These are phyloP conservation scores for Lasiosphaeris hirsuta DNA, from an alignment of 495 filamentous ascomycete species.

Conservation along the genomic window DNA sequence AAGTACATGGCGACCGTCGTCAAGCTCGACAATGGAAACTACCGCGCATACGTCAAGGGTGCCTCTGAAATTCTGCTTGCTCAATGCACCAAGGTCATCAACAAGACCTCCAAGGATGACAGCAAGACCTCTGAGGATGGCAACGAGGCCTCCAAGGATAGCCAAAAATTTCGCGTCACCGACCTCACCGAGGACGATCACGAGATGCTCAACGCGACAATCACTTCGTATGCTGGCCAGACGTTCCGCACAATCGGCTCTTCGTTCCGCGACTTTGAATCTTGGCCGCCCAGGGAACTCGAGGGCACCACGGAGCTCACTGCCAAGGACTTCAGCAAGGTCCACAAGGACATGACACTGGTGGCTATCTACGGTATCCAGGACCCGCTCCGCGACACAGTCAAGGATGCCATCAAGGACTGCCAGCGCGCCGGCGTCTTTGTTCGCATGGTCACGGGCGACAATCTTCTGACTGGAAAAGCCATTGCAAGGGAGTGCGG, in stretches of 20 bases:
- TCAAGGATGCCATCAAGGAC: slow-evolving; percentile 67
- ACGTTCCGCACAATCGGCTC: slow-evolving; percentile 87
- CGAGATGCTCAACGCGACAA: slow-evolving; percentile 59
- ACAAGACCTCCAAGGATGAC: slow-evolving; percentile 58
- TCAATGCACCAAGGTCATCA: slow-evolving; percentile 65
- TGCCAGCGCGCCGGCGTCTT: slow-evolving; percentile 75
- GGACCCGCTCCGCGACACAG: slow-evolving; percentile 80
- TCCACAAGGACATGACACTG: slow-evolving; percentile 70
- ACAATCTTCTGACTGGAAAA: slow-evolving; percentile 76
- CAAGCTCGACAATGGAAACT: slow-evolving; percentile 59
- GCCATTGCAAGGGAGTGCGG: slow-evolving; percentile 83
- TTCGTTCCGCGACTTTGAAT: slow-evolving; percentile 82
- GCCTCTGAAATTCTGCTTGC: slow-evolving; percentile 79
- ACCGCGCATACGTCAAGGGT: slow-evolving; percentile 76
- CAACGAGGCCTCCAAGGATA: slow-evolving; percentile 57
- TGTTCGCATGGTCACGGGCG: slow-evolving; percentile 88
- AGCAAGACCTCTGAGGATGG: slow-evolving; percentile 58
- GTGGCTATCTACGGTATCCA: slow-evolving; percentile 83
- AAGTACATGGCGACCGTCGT: slow-evolving; percentile 86
- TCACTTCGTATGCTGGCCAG: slow-evolving; percentile 72
- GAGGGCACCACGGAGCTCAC: slow-evolving; percentile 67
- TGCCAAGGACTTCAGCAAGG: slow-evolving; percentile 65
- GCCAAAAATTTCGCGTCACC: slow-evolving; percentile 50
- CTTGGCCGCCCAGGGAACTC: slow-evolving; percentile 79
- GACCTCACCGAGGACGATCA: slow-evolving; percentile 55